These are phyloP conservation scores for Aspergillus carbonarius DNA, from an alignment of 2,329 filamentous ascomycete species.

Conservation along the genomic window DNA sequence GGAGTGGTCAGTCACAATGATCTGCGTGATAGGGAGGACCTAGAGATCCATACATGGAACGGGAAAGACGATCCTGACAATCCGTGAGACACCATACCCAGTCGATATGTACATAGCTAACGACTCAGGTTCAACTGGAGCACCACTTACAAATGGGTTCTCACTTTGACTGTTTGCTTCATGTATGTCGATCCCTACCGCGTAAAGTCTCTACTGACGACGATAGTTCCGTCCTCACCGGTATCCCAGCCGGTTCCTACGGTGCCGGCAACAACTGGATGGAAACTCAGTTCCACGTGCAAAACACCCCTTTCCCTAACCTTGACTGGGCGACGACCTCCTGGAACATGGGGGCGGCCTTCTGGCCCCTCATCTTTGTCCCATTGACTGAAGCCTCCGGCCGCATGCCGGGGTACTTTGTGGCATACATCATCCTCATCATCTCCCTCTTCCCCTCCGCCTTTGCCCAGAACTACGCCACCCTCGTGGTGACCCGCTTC, in stretches of 20 bases:
- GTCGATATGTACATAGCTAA: background rate
- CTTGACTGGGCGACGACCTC: constrained; percentile 35
- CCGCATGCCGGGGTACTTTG: constrained; percentile 46
- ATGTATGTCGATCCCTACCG: constrained; percentile 28
- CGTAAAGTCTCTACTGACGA: background rate
- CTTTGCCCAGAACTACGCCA: constrained; percentile 47
- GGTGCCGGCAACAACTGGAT: constrained; percentile 35
- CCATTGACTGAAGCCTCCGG: constrained; percentile 44
- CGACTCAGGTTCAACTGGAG: constrained; percentile 44
- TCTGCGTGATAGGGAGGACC: constrained; percentile 19
- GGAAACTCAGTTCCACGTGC: constrained; percentile 32
- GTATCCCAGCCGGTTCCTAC: constrained; percentile 44
- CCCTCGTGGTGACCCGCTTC: constrained; percentile 45
- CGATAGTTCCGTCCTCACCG: constrained; percentile 40
- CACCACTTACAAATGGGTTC: constrained; percentile 41
- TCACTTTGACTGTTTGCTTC: constrained; percentile 45
- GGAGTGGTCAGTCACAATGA: constrained; percentile 24
- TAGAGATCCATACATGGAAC: constrained; percentile 33
- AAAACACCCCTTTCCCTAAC: constrained; percentile 36
- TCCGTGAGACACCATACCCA: constrained; percentile 18
- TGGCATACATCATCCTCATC: constrained; percentile 43
- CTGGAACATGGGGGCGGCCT: constrained; percentile 41
- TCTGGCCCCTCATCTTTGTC: constrained; percentile 39
- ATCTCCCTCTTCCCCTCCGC: constrained; percentile 45
- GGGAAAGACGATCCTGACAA: constrained; percentile 32